These are phyloP conservation scores for Cytidiella melzeri DNA, from an alignment of 768 basidiomycete species.

Conservation along the genomic window DNA sequence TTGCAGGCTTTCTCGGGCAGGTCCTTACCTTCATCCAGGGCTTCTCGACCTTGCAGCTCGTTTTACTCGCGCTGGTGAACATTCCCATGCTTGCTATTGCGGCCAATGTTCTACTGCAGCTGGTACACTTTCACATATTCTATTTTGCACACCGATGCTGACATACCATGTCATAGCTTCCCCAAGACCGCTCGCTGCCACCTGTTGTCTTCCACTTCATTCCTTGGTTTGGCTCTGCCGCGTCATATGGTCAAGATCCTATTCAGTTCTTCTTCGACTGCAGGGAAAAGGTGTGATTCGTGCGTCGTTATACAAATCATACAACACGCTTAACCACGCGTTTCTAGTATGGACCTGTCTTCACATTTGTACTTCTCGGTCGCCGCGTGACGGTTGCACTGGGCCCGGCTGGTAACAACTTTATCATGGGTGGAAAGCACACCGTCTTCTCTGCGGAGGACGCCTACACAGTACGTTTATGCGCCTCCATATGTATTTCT, in stretches of 20 bases:
- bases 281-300: conserved; percentile 58
- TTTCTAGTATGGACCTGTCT: conserved; percentile 87
- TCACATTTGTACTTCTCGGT: conserved; percentile 90
- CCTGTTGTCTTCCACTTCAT: conserved; percentile 92
- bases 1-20: conserved; percentile 24
- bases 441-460: conserved; percentile 92
- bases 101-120: conserved; percentile 73
- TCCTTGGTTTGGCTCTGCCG: conserved; percentile 85
- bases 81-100: conserved; percentile 61
- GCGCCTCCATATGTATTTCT: conserved; percentile 1
- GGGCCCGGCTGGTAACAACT: conserved; percentile 89
- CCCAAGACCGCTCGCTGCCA: conserved; percentile 65
- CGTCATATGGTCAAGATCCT: conserved; percentile 88
- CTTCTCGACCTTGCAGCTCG: conserved; percentile 19
- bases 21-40: conserved; percentile 18
- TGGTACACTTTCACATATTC: conserved; percentile 64
- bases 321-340: background rate
- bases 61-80: conserved; percentile 48
- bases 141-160: background rate
- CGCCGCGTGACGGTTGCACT: conserved; percentile 87
- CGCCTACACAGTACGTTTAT: conserved; percentile 74
- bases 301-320: background rate
- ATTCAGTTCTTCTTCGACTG: conserved; percentile 79
- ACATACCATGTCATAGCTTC: conserved; percentile 53
- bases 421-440: conserved; percentile 90